phyloP scores from a whole-genome alignment of 345 rosid species.

The Brassica nigra region DNA sequence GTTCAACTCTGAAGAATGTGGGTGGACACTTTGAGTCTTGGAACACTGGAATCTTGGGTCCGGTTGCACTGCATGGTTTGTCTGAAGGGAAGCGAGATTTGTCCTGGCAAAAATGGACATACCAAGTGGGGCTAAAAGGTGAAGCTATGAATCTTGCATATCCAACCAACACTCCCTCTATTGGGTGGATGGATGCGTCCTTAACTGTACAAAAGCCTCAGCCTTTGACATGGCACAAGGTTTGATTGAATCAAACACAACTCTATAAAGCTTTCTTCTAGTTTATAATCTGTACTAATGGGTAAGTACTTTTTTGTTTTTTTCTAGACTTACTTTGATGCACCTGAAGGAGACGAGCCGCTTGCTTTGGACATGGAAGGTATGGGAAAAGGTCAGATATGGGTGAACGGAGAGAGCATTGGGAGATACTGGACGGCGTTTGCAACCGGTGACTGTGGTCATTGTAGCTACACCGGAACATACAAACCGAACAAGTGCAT shows the following conservation, averaged over 20 bases:
- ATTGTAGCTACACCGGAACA: slow-evolving; percentile 76
- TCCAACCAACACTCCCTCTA: slow-evolving; percentile 63
- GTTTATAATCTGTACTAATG: neutral
- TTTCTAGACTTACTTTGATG: slow-evolving; percentile 72
- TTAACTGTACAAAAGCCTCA: slow-evolving; percentile 67
- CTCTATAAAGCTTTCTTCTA: neutral
- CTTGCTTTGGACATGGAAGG: slow-evolving; percentile 95
- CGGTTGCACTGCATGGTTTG: slow-evolving; percentile 91
- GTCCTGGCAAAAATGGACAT: slow-evolving; percentile 97
- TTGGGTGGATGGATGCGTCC: slow-evolving; percentile 75
- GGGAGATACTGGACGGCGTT: slow-evolving; percentile 97
- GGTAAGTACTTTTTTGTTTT: too few species aligned
- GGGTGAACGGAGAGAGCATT: slow-evolving; percentile 93
- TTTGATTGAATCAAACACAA: slow-evolving; percentile 27
- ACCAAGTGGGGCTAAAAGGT: slow-evolving; percentile 97
- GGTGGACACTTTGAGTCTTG: slow-evolving; percentile 97
- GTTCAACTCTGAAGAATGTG: slow-evolving; percentile 59
- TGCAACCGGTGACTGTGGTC: slow-evolving; percentile 76
- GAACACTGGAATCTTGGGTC: slow-evolving; percentile 93
- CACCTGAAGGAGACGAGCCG: slow-evolving; percentile 92
- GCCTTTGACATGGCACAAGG: slow-evolving; percentile 97
- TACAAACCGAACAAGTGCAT: slow-evolving; percentile 83
- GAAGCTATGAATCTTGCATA: slow-evolving; percentile 84
- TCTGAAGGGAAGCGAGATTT: slow-evolving; percentile 86
- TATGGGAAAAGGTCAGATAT: slow-evolving; percentile 97